Percentiles rank a stretch among this genome's conserved stretches.
phyloP scores from a whole-genome alignment of 192 early-diverging fungal genomes.

The Chytriomyces hyalinus region DNA sequence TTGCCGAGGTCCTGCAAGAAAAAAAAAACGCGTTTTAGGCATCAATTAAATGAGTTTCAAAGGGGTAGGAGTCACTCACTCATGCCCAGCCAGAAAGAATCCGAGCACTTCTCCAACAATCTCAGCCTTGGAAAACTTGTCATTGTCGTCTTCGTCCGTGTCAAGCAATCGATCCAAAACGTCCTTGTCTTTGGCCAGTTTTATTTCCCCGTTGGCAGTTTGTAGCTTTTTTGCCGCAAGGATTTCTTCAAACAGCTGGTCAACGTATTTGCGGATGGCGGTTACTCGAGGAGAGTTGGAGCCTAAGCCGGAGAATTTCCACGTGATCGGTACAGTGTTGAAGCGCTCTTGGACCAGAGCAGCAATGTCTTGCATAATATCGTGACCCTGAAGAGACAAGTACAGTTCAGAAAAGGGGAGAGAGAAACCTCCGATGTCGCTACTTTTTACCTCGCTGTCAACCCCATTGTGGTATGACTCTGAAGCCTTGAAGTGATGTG shows the following conservation, averaged over 20 bases:
- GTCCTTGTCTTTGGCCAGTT: constrained; percentile 25
- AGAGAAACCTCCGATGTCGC: not conserved
- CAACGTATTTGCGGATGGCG: not conserved
- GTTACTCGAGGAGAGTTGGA: constrained; percentile 5
- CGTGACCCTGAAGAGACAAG: not conserved
- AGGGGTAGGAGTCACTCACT: not conserved
- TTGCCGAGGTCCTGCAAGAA: constrained; percentile 41
- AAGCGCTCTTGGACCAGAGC: not conserved
- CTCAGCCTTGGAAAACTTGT: constrained; percentile 43
- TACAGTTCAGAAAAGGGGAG: not conserved
- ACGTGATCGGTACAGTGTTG: not conserved
- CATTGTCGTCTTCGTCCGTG: not conserved
- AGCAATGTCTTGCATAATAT: not conserved
- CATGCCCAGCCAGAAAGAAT: constrained; percentile 53
- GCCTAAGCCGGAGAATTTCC: not conserved
- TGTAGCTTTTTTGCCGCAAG: not conserved
- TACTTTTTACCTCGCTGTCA: not conserved
- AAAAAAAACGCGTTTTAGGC: not conserved
- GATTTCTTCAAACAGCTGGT: constrained; percentile 1
- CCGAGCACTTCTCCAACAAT: constrained; percentile 48
- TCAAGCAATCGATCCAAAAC: constrained; percentile 48
- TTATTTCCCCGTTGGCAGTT: not conserved
- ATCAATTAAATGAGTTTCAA: not conserved
- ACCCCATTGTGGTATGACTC: not conserved
- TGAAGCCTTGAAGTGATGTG: constrained; percentile 27